Conservation (phyloP, 352 stramenopile genomes). For the Blastocystis sp. region DNA sequence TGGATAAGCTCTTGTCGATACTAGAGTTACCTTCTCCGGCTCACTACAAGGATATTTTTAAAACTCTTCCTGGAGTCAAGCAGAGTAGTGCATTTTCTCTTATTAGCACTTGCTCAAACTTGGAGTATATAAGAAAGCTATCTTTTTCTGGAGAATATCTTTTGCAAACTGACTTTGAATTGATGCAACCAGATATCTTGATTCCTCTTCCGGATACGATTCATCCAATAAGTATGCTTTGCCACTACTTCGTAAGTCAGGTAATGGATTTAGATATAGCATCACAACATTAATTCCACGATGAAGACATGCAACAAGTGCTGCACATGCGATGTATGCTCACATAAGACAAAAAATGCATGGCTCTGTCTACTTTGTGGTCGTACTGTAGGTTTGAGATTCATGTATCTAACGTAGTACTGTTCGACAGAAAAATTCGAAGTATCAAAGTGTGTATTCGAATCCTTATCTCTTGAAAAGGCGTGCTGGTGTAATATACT, state of each 20-base stretch:
- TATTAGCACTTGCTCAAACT: not conserved
- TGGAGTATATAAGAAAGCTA: too few species aligned
- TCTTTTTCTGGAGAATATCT: too few species aligned
- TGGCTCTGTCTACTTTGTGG: constrained; percentile 34
- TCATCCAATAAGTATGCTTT: not conserved
- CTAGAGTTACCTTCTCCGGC: not conserved
- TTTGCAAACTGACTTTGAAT: too few species aligned
- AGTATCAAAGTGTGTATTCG: not conserved
- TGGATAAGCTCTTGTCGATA: not conserved
- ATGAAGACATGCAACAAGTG: not conserved
- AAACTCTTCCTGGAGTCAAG: not conserved
- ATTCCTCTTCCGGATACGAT: not conserved
- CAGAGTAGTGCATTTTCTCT: not conserved
- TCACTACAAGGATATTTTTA: not conserved
- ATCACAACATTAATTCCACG: not conserved
- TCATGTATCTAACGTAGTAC: not conserved
- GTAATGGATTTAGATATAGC: not conserved
- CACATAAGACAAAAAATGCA: not conserved
- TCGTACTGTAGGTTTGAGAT: not conserved
- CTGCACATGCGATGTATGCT: not conserved
- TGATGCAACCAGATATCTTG: not conserved
- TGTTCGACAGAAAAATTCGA: not conserved
- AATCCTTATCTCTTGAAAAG: not conserved
- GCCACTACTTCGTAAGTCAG: not conserved
- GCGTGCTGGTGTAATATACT: not conserved